Conservation (phyloP, 208 protist genomes). For the Angomonas deanei region DNA sequence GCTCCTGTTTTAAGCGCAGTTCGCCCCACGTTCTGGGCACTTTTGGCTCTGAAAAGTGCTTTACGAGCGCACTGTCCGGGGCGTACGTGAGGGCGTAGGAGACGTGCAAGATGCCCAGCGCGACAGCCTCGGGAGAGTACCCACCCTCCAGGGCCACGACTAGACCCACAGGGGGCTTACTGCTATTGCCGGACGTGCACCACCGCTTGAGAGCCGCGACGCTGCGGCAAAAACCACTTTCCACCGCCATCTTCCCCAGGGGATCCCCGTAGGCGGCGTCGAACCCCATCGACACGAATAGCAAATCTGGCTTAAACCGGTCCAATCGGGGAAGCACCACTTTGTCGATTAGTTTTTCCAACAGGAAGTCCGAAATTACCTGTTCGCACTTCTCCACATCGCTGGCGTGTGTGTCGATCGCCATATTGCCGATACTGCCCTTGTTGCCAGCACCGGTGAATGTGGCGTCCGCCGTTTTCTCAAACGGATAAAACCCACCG, state of each 20-base stretch:
- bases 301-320: conserved; percentile 63
- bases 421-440: conserved; percentile 73
- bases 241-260: conserved; percentile 76
- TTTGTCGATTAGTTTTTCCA: conserved; percentile 35
- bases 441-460: not conserved
- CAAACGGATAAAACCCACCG: conserved; percentile 60
- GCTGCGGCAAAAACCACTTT: conserved; percentile 58
- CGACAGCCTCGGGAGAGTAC: conserved; percentile 67
- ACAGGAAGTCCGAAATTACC: conserved; percentile 75
- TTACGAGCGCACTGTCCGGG: conserved; percentile 27
- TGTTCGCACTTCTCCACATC: conserved; percentile 40
- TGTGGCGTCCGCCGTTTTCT: conserved; percentile 28
- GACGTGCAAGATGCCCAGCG: conserved; percentile 51
- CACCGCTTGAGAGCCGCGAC: conserved; percentile 46
- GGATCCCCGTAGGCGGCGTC: conserved; percentile 90
- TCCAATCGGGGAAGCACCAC: conserved; percentile 73
- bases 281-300: conserved; percentile 89
- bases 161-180: conserved; percentile 20
- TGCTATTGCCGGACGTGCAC: conserved; percentile 17
- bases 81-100: conserved; percentile 59
- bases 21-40: conserved; percentile 57
- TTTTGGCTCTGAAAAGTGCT: conserved; percentile 6
- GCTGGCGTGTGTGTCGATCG: conserved; percentile 51
- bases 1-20: conserved; percentile 33
- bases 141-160: conserved; percentile 73